Conservation (phyloP, 371 early-diverging fungal species). For the Syncephalastrum racemosum region DNA sequence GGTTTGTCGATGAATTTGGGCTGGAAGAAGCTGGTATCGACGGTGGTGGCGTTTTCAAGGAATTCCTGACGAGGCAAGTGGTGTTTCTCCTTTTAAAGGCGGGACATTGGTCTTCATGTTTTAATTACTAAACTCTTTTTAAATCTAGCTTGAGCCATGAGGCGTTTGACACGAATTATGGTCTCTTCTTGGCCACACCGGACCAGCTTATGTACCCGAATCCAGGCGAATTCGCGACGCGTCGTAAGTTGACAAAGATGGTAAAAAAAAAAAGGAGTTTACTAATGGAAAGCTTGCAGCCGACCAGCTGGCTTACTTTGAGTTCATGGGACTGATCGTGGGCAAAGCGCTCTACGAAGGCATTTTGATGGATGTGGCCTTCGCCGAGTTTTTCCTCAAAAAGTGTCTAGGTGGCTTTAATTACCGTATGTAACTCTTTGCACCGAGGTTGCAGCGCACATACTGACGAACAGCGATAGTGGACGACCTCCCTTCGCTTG, state of each 20-base stretch:
- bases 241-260: constrained; percentile 33
- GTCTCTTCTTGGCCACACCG: constrained; percentile 74
- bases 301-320: constrained; percentile 67
- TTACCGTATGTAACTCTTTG: constrained; percentile 50
- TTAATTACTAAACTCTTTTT: constrained; percentile 8
- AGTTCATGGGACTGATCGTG: constrained; percentile 89
- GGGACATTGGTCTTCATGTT: neutral
- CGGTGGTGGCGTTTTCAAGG: constrained; percentile 85
- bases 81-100: neutral
- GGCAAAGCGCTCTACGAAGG: constrained; percentile 96
- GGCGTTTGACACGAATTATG: constrained; percentile 82
- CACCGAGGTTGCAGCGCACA: neutral
- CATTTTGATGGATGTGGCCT: constrained; percentile 87
- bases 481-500: constrained; percentile 89
- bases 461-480: constrained; percentile 32
- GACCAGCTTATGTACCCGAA: constrained; percentile 84
- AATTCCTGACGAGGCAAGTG: constrained; percentile 73
- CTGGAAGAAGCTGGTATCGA: constrained; percentile 92
- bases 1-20: constrained; percentile 85
- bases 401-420: constrained; percentile 80
- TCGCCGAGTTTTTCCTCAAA: constrained; percentile 90
- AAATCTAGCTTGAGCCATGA: constrained; percentile 65
- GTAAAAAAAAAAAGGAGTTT: neutral
- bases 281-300: constrained; percentile 22
- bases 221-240: constrained; percentile 59